Evolutionary conservation across 2,329 filamentous ascomycete genomes (phyloP), one percentile per base, ranked within the genome.

Genomic region (Pseudogymnoascus verrucosus): DNA sequence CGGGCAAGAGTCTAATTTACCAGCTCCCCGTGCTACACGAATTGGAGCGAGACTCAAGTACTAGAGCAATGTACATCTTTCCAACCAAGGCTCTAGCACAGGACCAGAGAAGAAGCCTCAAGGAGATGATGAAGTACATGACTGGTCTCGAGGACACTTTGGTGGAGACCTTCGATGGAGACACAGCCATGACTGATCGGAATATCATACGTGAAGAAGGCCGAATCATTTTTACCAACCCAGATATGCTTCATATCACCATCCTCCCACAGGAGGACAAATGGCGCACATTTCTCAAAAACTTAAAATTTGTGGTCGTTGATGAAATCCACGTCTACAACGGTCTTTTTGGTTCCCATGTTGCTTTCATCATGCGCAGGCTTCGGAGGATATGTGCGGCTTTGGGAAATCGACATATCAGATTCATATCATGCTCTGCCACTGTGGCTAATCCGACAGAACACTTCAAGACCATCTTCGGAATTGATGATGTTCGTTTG

Each of bases 1-100:
- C 95, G 0, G 95, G 95, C 10, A 99, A 99, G 75, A 97, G 92
- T 5, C 78, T 99, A n/a, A 97, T 99, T 66, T 99, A 98, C 72
- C 95, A 99, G 71, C 83, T 99, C 14, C 95, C 95, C 0, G 91
- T 99, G 51, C 78, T 99, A 10, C 87, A 96, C 72, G 89, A 91
- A 60, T 78, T 99, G 1, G 93, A 99, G 74, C 80, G 85, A 62
- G 89, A 98, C 70, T 78, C 76, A 1, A 80, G 87, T 63, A 90
- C 90, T 7, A 82, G 95, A 69, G 95, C 95, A 2, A 91, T 99
- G 87, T 98, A 97, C 73, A 96, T 99, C 37, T 99, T 99, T 66
- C 95, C 95, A 0, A 99, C 95, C 0, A 99, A 99, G 76, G 95
- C 95, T 1, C 78, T 99, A 14, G 93, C 95, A 0, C 95, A 99